Percentiles rank a stretch among this genome's conserved stretches.
Evolutionary conservation across 2,329 filamentous ascomycete genomes (phyloP).

Genomic region (Alternaria burnsii): DNA sequence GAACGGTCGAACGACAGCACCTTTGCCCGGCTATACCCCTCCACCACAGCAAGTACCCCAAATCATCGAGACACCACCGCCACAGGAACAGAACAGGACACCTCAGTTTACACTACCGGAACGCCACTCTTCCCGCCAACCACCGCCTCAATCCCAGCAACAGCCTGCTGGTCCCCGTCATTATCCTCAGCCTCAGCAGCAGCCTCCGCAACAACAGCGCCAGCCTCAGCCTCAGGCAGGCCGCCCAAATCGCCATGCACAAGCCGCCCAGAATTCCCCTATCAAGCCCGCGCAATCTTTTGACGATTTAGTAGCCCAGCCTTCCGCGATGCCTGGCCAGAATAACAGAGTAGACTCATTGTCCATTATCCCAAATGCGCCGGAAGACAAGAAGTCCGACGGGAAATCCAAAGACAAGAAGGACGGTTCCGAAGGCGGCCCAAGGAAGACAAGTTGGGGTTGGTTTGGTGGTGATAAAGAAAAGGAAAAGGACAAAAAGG

Average conservation of each 20-base stretch:
- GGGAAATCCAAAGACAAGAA: constrained; percentile 77
- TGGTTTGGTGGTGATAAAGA: constrained; percentile 74
- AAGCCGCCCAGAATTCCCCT: constrained; percentile 45
- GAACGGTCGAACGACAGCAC: constrained; percentile 64
- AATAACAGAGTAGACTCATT: constrained; percentile 75
- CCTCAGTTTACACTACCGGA: constrained; percentile 56
- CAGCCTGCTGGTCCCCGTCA: constrained; percentile 29
- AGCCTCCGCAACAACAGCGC: constrained; percentile 31
- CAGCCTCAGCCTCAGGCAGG: constrained; percentile 24
- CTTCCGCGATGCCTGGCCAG: constrained; percentile 75
- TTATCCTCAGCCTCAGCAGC: constrained; percentile 22
- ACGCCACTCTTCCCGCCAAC: constrained; percentile 59
- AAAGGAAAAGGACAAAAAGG: constrained; percentile 72
- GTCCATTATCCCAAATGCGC: constrained; percentile 80
- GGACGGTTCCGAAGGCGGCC: constrained; percentile 68
- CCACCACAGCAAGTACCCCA: constrained; percentile 58
- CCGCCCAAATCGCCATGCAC: constrained; percentile 41
- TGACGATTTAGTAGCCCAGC: constrained; percentile 71
- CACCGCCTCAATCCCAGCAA: constrained; percentile 34
- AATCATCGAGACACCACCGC: constrained; percentile 70
- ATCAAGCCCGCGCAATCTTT: constrained; percentile 60
- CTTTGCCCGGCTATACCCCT: constrained; percentile 57
- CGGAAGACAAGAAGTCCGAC: constrained; percentile 75
- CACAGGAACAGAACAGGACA: constrained; percentile 46
- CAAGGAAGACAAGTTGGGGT: constrained; percentile 83